Evolutionary conservation across 2,329 filamentous ascomycete species (phyloP), one percentile per base, ranked within the genome.

Genomic region (Colletotrichum karsti): DNA sequence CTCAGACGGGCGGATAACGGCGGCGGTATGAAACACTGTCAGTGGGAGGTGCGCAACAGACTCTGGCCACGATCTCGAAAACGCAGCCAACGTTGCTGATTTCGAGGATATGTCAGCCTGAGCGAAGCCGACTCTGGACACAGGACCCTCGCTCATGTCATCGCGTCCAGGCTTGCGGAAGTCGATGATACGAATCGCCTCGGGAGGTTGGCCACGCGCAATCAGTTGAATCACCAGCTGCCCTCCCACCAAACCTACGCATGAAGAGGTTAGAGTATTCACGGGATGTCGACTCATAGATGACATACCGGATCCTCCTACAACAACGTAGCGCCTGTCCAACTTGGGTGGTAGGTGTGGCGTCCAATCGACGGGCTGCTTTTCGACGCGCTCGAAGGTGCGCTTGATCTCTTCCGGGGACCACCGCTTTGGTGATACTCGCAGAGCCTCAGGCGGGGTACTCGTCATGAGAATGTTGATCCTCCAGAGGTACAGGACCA

Each of bases 21-120:
- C 87, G 3, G 86, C 87, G 1, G 84, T 88, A 76, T 89, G 87
- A 72, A 86, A 88, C 13, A 89, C 86, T 1, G 86, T 88, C 24
- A 89, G 75, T 1, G 87, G 86, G 4, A 84, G 77, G 5, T 74
- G 51, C 5, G 81, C 77, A 5, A 82, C 77, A 2, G 74, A 73
- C 3, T 74, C 54, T 3, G 80, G 77, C 87, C 87, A 89, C 5
- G 82, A 78, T 22, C 77, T 76, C 6, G 77, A 73, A 63, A 89
- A 88, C 15, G 85, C 85, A 0, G 76, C 77, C 7, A 75, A 67
- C 1, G 85, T 83, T 2, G 81, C 81, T 4, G 76, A 69, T 20
- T 76, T 73, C 18, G 85, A 84, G 3, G 83, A 81, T 71, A 89
- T 85, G 72, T 90, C 83, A 22, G 84, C 81, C 70, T 82, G 77